phyloP scores from a whole-genome alignment of 768 basidiomycete genomes.

The Pleurotus eryngii region DNA sequence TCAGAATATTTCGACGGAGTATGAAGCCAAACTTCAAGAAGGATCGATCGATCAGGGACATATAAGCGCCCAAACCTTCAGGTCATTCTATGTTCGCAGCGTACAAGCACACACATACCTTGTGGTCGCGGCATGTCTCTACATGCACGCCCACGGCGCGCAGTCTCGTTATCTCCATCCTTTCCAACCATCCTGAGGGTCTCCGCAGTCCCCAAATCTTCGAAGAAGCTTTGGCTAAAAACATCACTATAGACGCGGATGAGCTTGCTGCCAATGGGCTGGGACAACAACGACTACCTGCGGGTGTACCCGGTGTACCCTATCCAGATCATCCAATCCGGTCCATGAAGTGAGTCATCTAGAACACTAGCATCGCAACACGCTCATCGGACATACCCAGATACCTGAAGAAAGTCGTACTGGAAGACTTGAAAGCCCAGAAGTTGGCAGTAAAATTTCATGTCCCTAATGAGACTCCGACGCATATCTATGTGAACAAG shows the following conservation, averaged over 20 bases:
- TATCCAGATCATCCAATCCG: constrained; percentile 12
- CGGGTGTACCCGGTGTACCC: not conserved
- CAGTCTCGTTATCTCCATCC: not conserved
- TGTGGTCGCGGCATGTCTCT: not conserved
- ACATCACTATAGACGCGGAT: not conserved
- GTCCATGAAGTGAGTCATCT: constrained; percentile 13
- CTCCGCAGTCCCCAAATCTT: constrained; percentile 3
- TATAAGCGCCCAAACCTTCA: no score
- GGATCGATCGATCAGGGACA: not conserved
- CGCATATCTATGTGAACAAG: constrained; percentile 2
- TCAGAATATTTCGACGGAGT: no score
- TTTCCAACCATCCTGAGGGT: not conserved
- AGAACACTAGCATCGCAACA: not conserved
- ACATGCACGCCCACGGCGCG: constrained; percentile 2
- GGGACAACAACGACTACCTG: not conserved
- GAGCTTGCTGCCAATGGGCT: not conserved
- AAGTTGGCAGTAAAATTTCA: not conserved
- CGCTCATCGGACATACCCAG: constrained; percentile 1
- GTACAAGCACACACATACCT: not conserved
- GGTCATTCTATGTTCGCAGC: not conserved
- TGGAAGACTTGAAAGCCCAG: constrained; percentile 10
- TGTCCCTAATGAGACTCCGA: not conserved
- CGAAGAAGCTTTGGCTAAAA: not conserved
- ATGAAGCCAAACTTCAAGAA: no score
- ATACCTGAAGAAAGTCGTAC: constrained; percentile 16